These are phyloP conservation scores for Chrysoporthe deuterocubensis DNA, from an alignment of 2,329 filamentous ascomycete genomes.

Conservation along the genomic window DNA sequence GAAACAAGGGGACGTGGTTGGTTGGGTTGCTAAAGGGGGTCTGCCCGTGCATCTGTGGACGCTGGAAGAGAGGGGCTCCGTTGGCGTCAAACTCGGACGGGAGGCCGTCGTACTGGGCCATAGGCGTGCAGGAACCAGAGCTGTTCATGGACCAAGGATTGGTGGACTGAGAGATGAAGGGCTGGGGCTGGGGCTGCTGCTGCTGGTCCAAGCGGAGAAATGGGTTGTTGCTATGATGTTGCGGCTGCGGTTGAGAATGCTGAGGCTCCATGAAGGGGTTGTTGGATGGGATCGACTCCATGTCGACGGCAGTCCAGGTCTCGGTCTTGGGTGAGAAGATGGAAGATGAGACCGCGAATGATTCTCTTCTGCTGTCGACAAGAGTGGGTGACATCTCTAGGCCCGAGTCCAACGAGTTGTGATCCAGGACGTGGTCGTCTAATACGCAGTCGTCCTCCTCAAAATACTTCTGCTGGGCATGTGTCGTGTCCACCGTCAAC, in stretches of 20 bases:
- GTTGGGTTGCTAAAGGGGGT: conserved; percentile 59
- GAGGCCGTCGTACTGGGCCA: conserved; percentile 70
- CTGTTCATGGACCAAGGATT: conserved; percentile 67
- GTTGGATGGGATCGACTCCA: conserved; percentile 67
- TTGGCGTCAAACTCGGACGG: conserved; percentile 58
- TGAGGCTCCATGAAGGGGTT: conserved; percentile 64
- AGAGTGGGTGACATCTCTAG: conserved; percentile 67
- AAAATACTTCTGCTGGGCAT: conserved; percentile 58
- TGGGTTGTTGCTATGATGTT: conserved; percentile 59
- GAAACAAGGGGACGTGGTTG: conserved; percentile 59
- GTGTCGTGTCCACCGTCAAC: conserved; percentile 57
- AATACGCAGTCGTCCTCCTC: conserved; percentile 64
- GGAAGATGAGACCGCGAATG: conserved; percentile 60
- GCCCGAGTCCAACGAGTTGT: conserved; percentile 62
- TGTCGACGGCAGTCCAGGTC: conserved; percentile 66
- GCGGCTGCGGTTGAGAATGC: conserved; percentile 22
- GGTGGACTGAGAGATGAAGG: conserved; percentile 44
- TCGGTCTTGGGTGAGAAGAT: conserved; percentile 70
- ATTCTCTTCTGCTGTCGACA: conserved; percentile 65
- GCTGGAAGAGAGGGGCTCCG: conserved; percentile 56
- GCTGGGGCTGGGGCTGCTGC: conserved; percentile 45
- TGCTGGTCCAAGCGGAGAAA: conserved; percentile 67
- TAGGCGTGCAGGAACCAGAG: conserved; percentile 75
- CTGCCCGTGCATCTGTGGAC: conserved; percentile 53
- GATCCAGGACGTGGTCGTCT: conserved; percentile 65